These are phyloP conservation scores for Hypoxylon sp. DNA, from an alignment of 2,329 filamentous ascomycete species.

Conservation along the genomic window DNA sequence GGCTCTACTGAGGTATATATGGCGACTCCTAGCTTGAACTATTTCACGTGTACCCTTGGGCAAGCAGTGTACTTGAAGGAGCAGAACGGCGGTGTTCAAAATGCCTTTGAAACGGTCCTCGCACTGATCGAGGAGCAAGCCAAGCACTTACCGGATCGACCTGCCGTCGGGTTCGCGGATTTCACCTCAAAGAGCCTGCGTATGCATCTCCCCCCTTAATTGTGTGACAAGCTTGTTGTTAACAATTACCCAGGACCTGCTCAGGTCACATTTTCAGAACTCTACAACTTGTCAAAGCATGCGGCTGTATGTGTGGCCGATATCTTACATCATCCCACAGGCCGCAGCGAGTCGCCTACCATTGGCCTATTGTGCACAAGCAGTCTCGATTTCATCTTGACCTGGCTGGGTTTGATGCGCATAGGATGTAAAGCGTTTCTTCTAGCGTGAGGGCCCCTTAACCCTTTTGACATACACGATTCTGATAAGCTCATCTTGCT, in stretches of 20 bases:
- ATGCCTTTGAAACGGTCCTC: constrained; percentile 59
- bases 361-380: constrained; percentile 68
- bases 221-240: not conserved
- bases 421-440: constrained; percentile 67
- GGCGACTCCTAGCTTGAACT: constrained; percentile 53
- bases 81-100: constrained; percentile 35
- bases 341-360: constrained; percentile 38
- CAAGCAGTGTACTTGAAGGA: constrained; percentile 59
- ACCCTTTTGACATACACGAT: not conserved
- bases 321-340: not conserved
- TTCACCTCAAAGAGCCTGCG: constrained; percentile 33
- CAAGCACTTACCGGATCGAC: constrained; percentile 50
- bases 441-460: constrained; percentile 59
- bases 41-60: constrained; percentile 72
- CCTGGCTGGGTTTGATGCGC: constrained; percentile 69
- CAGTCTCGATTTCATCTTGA: constrained; percentile 67
- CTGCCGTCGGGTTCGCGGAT: constrained; percentile 63
- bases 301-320: constrained; percentile 49
- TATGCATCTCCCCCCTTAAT: not conserved
- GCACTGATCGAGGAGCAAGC: constrained; percentile 64
- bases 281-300: constrained; percentile 49
- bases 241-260: constrained; percentile 16
- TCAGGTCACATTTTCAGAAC: constrained; percentile 48
- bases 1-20: constrained; percentile 3
- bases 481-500: constrained; percentile 15